phyloP scores from a whole-genome alignment of 129 eudicot genomes.

The Lactuca saligna region DNA sequence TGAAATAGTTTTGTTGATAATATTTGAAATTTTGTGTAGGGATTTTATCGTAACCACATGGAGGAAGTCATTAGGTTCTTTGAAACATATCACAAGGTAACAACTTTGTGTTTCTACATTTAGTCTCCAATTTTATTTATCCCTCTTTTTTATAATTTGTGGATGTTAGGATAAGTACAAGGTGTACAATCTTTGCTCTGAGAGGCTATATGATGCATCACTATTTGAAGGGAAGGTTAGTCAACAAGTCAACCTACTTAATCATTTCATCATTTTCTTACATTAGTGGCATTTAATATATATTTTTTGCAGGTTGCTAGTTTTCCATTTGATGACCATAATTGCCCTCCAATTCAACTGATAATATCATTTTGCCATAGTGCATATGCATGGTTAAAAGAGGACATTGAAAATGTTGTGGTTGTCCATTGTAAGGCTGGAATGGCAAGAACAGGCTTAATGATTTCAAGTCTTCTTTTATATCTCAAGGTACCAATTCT shows the following conservation, averaged over 20 bases:
- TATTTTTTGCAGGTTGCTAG: conserved; percentile 72
- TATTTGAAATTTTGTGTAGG: conserved; percentile 48
- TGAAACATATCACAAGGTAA: conserved; percentile 95
- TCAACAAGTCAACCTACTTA: conserved; percentile 18
- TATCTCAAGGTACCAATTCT: conserved; percentile 62
- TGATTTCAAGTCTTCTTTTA: conserved; percentile 94
- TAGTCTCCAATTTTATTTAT: conserved; percentile 3
- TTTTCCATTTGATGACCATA: conserved; percentile 97
- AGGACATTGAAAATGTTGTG: conserved; percentile 95
- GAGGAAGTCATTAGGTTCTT: conserved; percentile 92
- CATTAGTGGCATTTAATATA: background rate
- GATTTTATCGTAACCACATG: conserved; percentile 95
- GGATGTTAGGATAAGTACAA: conserved; percentile 80
- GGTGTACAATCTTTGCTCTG: conserved; percentile 95
- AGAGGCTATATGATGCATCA: conserved; percentile 95
- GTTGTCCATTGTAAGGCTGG: conserved; percentile 99
- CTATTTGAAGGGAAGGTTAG: conserved; percentile 96
- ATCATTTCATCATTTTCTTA: background rate
- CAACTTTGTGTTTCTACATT: conserved; percentile 2
- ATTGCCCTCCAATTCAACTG: conserved; percentile 93
- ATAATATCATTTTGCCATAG: conserved; percentile 88
- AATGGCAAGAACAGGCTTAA: conserved; percentile 97
- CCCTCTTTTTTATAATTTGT: conserved; percentile 2
- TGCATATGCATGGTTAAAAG: conserved; percentile 97
- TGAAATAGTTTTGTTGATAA: conserved; percentile 7